Evolutionary conservation across 208 protist genomes (phyloP).

Genomic region (Phytomonas francai): DNA sequence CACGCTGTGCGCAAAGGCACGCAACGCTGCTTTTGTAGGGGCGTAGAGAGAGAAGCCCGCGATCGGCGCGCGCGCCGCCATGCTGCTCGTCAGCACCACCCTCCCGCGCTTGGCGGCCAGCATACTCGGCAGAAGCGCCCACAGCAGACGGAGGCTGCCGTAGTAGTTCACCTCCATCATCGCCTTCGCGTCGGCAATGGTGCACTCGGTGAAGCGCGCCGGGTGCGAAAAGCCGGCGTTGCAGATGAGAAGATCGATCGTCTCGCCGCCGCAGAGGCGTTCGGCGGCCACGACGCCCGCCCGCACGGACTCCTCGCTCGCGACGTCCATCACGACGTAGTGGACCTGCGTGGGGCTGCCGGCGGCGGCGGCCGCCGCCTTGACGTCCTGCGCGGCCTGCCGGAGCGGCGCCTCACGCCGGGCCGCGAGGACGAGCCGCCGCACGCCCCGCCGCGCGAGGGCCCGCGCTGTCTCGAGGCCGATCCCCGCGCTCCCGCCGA

Average conservation of each 20-base stretch:
- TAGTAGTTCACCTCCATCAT: conserved; percentile 91
- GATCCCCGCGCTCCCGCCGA: conserved; percentile 82
- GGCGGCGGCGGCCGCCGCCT: conserved; percentile 13
- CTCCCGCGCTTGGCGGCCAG: conserved; percentile 34
- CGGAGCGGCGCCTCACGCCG: conserved; percentile 48
- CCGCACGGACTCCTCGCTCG: conserved; percentile 45
- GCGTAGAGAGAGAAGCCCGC: conserved; percentile 82
- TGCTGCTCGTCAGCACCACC: conserved; percentile 77
- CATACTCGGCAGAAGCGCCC: conserved; percentile 74
- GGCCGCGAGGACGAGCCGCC: conserved; percentile 64
- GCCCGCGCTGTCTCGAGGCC: conserved; percentile 61
- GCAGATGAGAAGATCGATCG: conserved; percentile 72
- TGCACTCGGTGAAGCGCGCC: conserved; percentile 68
- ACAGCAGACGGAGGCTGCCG: conserved; percentile 57
- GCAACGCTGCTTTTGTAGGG: conserved; percentile 80
- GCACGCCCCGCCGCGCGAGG: conserved; percentile 34
- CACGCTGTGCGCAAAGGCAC: conserved; percentile 78
- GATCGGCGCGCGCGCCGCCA: conserved; percentile 63
- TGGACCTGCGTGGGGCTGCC: conserved; percentile 36
- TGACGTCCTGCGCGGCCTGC: conserved; percentile 38
- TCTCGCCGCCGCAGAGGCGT: conserved; percentile 23
- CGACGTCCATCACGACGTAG: conserved; percentile 78
- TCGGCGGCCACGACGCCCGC: conserved; percentile 17
- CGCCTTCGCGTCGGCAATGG: conserved; percentile 32
- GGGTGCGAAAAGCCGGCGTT: conserved; percentile 80